Evolutionary conservation across 129 eudicot genomes (phyloP).

Genomic region (Escallonia rubra): DNA sequence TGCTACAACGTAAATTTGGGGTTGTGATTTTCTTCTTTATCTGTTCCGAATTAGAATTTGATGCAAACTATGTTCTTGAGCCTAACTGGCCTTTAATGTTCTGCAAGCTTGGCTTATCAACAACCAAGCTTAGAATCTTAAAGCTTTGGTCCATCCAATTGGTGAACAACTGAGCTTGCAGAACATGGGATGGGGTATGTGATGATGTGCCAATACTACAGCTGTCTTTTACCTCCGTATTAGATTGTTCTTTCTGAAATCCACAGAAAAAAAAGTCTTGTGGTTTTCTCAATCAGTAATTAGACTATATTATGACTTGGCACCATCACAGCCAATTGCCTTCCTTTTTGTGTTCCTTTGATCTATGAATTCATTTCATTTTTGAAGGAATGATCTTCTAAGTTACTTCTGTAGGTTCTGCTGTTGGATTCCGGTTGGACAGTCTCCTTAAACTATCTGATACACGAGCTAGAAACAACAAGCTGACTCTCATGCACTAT

Average conservation of each 20-base stretch:
- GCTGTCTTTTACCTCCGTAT: background rate
- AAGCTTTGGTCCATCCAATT: too few species aligned
- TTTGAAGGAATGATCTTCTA: slow-evolving; percentile 6
- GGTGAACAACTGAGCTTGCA: too few species aligned
- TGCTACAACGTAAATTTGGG: too few species aligned
- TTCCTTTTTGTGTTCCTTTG: background rate
- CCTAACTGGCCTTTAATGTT: too few species aligned
- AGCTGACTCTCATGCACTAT: slow-evolving; percentile 94
- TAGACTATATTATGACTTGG: background rate
- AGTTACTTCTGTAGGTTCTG: slow-evolving; percentile 56
- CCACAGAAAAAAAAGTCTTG: too few species aligned
- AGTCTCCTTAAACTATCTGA: slow-evolving; percentile 95
- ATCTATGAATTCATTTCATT: background rate
- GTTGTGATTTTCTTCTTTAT: too few species aligned
- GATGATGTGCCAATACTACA: too few species aligned
- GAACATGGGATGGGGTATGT: too few species aligned
- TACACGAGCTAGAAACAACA: slow-evolving; percentile 79
- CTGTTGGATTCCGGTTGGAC: slow-evolving; percentile 95
- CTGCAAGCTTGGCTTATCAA: too few species aligned
- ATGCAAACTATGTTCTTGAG: too few species aligned
- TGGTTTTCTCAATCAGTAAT: background rate
- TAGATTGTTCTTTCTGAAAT: background rate
- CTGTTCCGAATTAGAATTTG: too few species aligned
- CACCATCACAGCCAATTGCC: background rate
- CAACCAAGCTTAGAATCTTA: too few species aligned